Base-by-base conservation (phyloP, 805 yeast species). In the Saccharomyces eubayanus region DNA sequence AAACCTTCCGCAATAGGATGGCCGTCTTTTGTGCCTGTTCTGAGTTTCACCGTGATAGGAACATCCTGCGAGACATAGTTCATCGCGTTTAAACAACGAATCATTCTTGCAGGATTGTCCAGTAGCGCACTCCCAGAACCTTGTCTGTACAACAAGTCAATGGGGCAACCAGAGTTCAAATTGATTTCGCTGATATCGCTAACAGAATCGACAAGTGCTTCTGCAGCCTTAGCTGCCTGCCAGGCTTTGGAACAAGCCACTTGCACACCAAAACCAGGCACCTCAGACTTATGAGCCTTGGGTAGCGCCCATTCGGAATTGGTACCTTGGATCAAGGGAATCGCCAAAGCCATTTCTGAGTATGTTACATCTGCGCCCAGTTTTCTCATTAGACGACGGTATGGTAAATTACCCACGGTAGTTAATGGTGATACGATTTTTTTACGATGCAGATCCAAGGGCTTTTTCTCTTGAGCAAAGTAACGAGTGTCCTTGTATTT, bases 251-350 rank as follows among this genome's bases (percentile, higher is more conserved):
- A 75, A 24, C 96, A 81, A 2, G 98, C 97, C 45, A 94, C 81
- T 73, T 94, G 99, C 16, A 90, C 88, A 51, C 97, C 99, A 70
- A 85, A 94, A 0, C 94, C 94, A 5, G 92, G 96, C 52, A 78
- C 76, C 67, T 94, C 99, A 1, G 82, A 72, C 21, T 72, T 67
- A 68, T 94, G 97, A 5, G 96, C 94, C 63, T 91, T 87, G 21
- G 96, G 89, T 48, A 94, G 75, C 0, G 99, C 99, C 99, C 99
- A 94, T 70, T 94, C 99, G 2, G 96, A 82, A 67, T 89, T 89
- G 16, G 85, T 79, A 29, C 97, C 99, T 67, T 89, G 96, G 28
- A 94, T 73, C 51, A 94, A 73, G 1, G 98, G 97, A 51, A 88
- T 73, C 1, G 87, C 74, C 40, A 94, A 75, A 0, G 98, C 97